Percentiles rank a stretch among this genome's conserved stretches.
Evolutionary conservation across 352 stramenopile genomes (phyloP).

Genomic region (Phytophthora tubulina): DNA sequence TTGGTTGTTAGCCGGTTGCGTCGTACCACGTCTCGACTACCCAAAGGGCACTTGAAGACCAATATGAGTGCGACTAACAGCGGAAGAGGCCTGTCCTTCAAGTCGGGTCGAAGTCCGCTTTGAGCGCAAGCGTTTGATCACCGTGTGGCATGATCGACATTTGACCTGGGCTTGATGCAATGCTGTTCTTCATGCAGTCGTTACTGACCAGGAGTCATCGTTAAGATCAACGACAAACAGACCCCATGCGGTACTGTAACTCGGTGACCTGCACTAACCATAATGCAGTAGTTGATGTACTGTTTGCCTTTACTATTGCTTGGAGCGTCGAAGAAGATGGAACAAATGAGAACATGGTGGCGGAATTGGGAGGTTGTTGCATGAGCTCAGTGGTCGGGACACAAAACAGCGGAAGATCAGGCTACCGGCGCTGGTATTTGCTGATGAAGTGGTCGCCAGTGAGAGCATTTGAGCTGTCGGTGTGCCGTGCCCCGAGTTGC

Average conservation of each 20-base stretch:
- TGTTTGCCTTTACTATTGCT: neutral
- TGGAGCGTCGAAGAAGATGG: slow-evolving; percentile 5
- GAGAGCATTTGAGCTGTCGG: no score
- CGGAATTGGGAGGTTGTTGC: slow-evolving; percentile 1
- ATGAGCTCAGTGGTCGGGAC: neutral
- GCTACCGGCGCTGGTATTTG: neutral
- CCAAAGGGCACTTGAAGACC: slow-evolving; percentile 38
- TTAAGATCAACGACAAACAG: no score
- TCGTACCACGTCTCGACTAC: slow-evolving; percentile 28
- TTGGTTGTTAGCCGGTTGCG: slow-evolving; percentile 11
- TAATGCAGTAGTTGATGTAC: no score
- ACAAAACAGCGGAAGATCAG: neutral
- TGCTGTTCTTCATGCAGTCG: no score
- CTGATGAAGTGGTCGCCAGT: neutral
- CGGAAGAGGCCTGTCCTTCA: slow-evolving; percentile 23
- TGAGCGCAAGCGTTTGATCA: slow-evolving; percentile 22
- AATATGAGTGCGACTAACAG: slow-evolving; percentile 18
- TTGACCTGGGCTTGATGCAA: neutral
- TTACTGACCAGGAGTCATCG: no score
- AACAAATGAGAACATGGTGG: slow-evolving; percentile 24
- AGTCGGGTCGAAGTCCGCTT: slow-evolving; percentile 1
- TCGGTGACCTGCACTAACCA: neutral
- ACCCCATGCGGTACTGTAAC: neutral
- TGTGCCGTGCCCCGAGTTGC: no score
- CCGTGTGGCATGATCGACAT: neutral